Conservation (phyloP, 805 yeast species). For the Saccharomycopsis fermentans region DNA sequence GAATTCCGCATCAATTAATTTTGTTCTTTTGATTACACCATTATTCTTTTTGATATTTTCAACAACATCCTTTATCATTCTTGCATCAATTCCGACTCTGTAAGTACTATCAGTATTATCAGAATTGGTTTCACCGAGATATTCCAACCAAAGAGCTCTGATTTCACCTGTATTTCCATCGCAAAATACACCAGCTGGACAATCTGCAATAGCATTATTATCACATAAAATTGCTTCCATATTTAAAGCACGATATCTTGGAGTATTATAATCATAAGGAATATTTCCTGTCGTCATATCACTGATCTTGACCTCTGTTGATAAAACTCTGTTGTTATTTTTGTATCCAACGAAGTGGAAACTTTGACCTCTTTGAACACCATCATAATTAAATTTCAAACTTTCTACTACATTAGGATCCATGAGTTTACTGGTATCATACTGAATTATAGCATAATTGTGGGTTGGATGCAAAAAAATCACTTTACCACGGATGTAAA, state of each 20-base stretch:
- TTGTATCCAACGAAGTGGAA: slow-evolving; percentile 76
- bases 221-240: slow-evolving; percentile 70
- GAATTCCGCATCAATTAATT: slow-evolving; percentile 74
- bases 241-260: slow-evolving; percentile 80
- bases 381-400: slow-evolving; percentile 47
- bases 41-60: slow-evolving; percentile 30
- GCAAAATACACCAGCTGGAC: slow-evolving; percentile 70
- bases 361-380: slow-evolving; percentile 66
- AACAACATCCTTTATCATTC: slow-evolving; percentile 51
- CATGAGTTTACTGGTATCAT: slow-evolving; percentile 60
- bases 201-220: slow-evolving; percentile 58
- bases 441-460: slow-evolving; percentile 74
- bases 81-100: slow-evolving; percentile 68
- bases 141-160: slow-evolving; percentile 79
- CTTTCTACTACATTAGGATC: slow-evolving; percentile 54
- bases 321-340: slow-evolving; percentile 53
- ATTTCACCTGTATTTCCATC: slow-evolving; percentile 63
- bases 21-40: slow-evolving; percentile 43
- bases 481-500: slow-evolving; percentile 69
- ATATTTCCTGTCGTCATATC: slow-evolving; percentile 67
- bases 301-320: slow-evolving; percentile 66
- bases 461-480: slow-evolving; percentile 80
- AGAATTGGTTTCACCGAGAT: slow-evolving; percentile 61
- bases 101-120: slow-evolving; percentile 48
- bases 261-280: slow-evolving; percentile 57